Evolutionary conservation across 1,139 yeast species (phyloP), one percentile per base, ranked within the genome.

Genomic region (Sugiyamaella novakii): DNA sequence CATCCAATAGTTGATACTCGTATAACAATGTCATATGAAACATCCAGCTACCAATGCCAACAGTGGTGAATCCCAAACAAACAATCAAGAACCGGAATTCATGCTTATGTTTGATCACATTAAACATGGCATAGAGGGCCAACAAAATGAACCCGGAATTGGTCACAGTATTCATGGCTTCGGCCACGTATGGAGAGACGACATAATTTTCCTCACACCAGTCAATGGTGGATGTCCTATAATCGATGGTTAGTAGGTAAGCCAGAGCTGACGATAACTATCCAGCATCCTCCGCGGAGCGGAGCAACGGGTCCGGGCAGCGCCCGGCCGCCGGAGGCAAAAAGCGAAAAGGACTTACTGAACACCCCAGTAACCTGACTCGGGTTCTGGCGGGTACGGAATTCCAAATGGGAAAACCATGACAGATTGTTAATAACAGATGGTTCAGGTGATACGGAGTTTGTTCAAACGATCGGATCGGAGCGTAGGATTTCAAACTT

Each of bases 201-300:
- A 88, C 92, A 64, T 89, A 89, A 70, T 89, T 91, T 65, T 89
- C 97, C 67, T 89, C 97, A 69, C 97, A 89, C 97, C 97, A 89
- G 63, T 89, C 97, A 47, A 89, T 89, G 25, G 96, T 87, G 27
- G 95, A 62, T 2, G 75, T 72, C 35, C 66, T 62, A 40, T 30
- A 25, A 21, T 10, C 28, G 43, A n/a, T 12, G 7, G 43, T 24
- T 37, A 42, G 38, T 19, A n/a, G n/a, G 28, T 10, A 2, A 7
- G 15, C 11, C 24, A 25, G 19, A 18, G 35, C 15, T n/a, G 35
- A 22, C 18, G 25, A 18, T n/a, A 21, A 19, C 41, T 37, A 36
- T 17, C 69, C 69, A 66, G 51, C 52, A 65, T 35, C 69, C 69
- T 39, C 31, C 35, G 53, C 56, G 35, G 56, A 30, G 57, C 39